phyloP scores from a whole-genome alignment of 495 filamentous ascomycete genomes.

The Penicillium goetzii region DNA sequence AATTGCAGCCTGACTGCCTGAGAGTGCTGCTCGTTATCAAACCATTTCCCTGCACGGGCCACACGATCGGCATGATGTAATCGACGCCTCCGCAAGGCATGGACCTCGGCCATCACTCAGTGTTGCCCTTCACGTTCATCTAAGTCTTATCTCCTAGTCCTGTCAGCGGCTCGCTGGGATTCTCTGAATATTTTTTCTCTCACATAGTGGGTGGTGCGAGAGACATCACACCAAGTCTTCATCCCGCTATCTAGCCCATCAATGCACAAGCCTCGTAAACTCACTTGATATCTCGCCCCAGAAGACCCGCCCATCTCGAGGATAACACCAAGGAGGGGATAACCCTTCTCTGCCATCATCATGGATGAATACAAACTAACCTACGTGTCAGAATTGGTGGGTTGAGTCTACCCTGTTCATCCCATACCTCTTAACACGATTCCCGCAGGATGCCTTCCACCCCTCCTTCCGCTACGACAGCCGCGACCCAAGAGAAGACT shows the following conservation, averaged over 20 bases:
- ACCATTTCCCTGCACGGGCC: conserved; percentile 21
- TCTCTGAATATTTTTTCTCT: background rate
- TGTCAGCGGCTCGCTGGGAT: background rate
- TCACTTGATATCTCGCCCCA: conserved; percentile 4
- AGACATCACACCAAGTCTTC: background rate
- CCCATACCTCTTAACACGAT: conserved; percentile 4
- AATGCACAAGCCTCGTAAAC: background rate
- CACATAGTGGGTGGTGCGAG: background rate
- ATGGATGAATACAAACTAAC: conserved; percentile 41
- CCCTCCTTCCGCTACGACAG: conserved; percentile 53
- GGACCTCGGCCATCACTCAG: conserved; percentile 28
- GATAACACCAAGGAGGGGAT: background rate
- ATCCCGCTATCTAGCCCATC: background rate
- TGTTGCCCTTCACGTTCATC: conserved; percentile 25
- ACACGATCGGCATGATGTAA: conserved; percentile 39
- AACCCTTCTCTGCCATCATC: conserved; percentile 5
- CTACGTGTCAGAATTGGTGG: conserved; percentile 41
- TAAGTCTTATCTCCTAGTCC: conserved; percentile 10
- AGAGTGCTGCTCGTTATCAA: background rate
- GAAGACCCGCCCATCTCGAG: background rate
- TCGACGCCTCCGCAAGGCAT: conserved; percentile 22
- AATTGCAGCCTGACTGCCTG: background rate
- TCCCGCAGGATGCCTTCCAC: conserved; percentile 53
- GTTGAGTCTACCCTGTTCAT: conserved; percentile 2
- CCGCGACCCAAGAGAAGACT: conserved; percentile 36